Evolutionary conservation across 1,284 basidiomycete genomes (phyloP).

Genomic region (Takashimella tepidaria): DNA sequence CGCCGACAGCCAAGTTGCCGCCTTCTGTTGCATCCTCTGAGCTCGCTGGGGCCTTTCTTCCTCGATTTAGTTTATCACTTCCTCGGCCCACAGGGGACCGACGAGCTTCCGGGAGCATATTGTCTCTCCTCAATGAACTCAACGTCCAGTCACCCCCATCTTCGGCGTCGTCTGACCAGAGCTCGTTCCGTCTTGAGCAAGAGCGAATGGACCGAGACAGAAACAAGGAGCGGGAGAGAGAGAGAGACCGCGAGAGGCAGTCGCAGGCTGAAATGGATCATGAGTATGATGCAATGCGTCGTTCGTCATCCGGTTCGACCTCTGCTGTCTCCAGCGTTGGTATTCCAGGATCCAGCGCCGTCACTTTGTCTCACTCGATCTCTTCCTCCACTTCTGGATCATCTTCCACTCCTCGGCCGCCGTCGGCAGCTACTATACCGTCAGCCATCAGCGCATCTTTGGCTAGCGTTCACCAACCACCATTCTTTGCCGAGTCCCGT

Average conservation of each 20-base stretch:
- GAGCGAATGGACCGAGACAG: constrained; percentile 1
- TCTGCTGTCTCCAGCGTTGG: background rate
- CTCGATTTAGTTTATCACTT: background rate
- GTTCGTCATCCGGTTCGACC: background rate
- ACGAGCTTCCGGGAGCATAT: constrained; percentile 16
- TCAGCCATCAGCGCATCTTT: background rate
- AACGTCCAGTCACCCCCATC: constrained; percentile 7
- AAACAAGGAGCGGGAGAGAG: background rate
- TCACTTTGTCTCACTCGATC: background rate
- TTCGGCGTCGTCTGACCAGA: constrained; percentile 1
- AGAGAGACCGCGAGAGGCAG: background rate
- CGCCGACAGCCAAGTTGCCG: constrained; percentile 6
- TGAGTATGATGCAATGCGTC: background rate
- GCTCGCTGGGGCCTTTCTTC: background rate
- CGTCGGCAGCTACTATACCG: background rate
- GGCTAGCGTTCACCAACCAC: background rate
- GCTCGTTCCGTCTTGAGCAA: constrained; percentile 4
- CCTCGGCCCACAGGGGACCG: background rate
- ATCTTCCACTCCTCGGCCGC: background rate
- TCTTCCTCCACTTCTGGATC: background rate
- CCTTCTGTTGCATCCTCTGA: constrained; percentile 5
- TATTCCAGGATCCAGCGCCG: background rate
- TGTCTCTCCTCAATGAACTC: constrained; percentile 20
- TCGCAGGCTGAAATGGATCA: background rate
- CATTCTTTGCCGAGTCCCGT: background rate